These are phyloP conservation scores for Boletus patriciae DNA, from an alignment of 768 basidiomycete species.

Conservation along the genomic window DNA sequence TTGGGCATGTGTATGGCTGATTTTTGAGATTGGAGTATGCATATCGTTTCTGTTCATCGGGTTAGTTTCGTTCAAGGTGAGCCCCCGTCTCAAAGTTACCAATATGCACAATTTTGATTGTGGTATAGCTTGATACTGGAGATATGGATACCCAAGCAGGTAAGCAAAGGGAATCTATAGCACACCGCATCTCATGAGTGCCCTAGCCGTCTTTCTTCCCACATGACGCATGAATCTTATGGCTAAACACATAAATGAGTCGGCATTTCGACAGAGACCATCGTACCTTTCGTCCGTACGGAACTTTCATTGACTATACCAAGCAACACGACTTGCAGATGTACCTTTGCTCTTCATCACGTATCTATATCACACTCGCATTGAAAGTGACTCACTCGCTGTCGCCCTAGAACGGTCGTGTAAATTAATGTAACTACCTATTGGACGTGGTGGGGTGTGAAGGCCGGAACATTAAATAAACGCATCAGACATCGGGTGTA, in stretches of 20 bases:
- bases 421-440: constrained; percentile 35
- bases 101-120: constrained; percentile 2
- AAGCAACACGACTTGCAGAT: constrained; percentile 22
- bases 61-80: constrained; percentile 78
- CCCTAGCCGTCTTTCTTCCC: constrained; percentile 59
- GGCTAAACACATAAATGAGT: background rate
- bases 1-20: constrained; percentile 85
- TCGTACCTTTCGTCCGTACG: constrained; percentile 13
- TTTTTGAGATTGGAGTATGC: constrained; percentile 73
- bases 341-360: constrained; percentile 28
- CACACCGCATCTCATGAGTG: constrained; percentile 5
- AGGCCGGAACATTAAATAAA: background rate
- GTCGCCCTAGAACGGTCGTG: constrained; percentile 12
- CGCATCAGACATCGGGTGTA: background rate
- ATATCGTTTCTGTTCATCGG: constrained; percentile 80
- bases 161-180: constrained; percentile 34
- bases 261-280: background rate
- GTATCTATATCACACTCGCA: constrained; percentile 34
- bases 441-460: background rate
- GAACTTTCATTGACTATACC: constrained; percentile 9
- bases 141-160: constrained; percentile 66
- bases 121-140: constrained; percentile 37
- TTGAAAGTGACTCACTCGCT: constrained; percentile 21
- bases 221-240: constrained; percentile 39
- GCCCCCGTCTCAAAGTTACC: constrained; percentile 3